These are phyloP conservation scores for Myochromella boudieri DNA, from an alignment of 768 basidiomycete genomes.

Conservation along the genomic window DNA sequence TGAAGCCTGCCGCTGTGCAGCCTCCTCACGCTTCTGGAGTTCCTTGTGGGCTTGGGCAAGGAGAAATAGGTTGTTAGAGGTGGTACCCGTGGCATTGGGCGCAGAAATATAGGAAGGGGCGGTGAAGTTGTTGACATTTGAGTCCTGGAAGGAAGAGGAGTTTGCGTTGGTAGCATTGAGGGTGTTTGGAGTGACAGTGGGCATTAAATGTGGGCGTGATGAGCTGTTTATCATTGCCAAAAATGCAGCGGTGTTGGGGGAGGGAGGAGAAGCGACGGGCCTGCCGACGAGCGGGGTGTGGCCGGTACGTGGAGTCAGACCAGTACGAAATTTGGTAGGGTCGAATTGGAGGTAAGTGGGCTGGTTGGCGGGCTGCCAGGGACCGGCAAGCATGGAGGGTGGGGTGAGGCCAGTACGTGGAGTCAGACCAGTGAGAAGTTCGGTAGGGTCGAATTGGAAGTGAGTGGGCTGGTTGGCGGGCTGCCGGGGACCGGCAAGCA, in stretches of 20 bases:
- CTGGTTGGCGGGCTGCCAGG: too few relatives aligned
- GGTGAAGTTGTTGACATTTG: slow-evolving; percentile 19
- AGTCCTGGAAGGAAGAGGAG: slow-evolving; percentile 40
- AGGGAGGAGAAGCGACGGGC: slow-evolving; percentile 75
- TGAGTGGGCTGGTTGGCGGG: too few relatives aligned
- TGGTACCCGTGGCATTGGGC: slow-evolving; percentile 61
- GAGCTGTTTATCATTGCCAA: slow-evolving; percentile 84
- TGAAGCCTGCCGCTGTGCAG: slow-evolving; percentile 59
- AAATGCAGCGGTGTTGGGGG: slow-evolving; percentile 90
- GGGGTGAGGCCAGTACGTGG: slow-evolving; percentile 80
- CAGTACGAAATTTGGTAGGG: too few relatives aligned
- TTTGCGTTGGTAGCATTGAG: slow-evolving; percentile 66
- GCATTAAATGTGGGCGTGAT: slow-evolving; percentile 32
- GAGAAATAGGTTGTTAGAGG: slow-evolving; percentile 91
- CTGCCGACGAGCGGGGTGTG: slow-evolving; percentile 80
- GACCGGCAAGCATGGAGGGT: too few relatives aligned
- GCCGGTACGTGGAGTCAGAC: slow-evolving; percentile 75
- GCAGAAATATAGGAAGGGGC: slow-evolving; percentile 41
- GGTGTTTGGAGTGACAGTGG: slow-evolving; percentile 71
- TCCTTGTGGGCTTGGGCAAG: slow-evolving; percentile 96
- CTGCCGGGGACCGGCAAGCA: too few relatives aligned
- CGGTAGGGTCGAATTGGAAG: too few relatives aligned
- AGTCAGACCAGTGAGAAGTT: too few relatives aligned
- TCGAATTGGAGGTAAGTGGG: too few relatives aligned
- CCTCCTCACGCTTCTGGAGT: slow-evolving; percentile 92